Base-by-base conservation (phyloP, 2,329 filamentous ascomycete genomes). In the Fusarium stilboides region DNA sequence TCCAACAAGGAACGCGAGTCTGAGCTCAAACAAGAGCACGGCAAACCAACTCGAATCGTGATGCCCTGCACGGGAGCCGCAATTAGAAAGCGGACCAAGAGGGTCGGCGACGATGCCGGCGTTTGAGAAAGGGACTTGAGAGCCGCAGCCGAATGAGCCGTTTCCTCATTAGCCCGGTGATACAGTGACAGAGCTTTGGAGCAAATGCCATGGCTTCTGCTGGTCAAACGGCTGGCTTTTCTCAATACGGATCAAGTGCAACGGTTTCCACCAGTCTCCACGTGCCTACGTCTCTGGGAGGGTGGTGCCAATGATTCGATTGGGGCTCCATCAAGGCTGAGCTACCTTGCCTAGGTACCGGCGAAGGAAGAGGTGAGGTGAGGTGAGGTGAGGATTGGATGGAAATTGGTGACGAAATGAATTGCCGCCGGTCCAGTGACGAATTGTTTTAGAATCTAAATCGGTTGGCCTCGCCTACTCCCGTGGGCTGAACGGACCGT, bases 231-330 rank as follows among this genome's bases (percentile, higher is more conserved):
- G 55, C 61, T 34, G 66, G 56, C 68, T 72, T 66, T 68, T 50
- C 70, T 73, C 28, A 34, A 71, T 70, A 50, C 43, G 61, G 71
- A 64, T 49, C 53, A 73, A 61, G 59, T 54, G 56, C 39, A 72
- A 73, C 69, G 62, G 69, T 69, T 74, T 67, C 55, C 66, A 62
- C 57, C 47, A 63, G 64, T 51, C 63, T 65, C 71, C 71, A 72
- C 66, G 71, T 70, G 71, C 66, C 64, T 69, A 62, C 40, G 50
- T 49, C 51, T n/a, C 52, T 42, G 13, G 34, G 59, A 59, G 53
- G 61, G 57, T 63, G 58, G 66, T 68, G 67, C 59, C 64, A 67
- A 62, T 62, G 62, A 43, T 31, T 44, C 42, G 31, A 46, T 45
- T 39, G 49, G 36, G 22, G 37, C 19, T 43, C 52, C 52, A 53